Percentiles rank a stretch among this genome's conserved stretches.
Conservation (phyloP, 1,284 basidiomycete genomes). For the Meira nashicola region DNA sequence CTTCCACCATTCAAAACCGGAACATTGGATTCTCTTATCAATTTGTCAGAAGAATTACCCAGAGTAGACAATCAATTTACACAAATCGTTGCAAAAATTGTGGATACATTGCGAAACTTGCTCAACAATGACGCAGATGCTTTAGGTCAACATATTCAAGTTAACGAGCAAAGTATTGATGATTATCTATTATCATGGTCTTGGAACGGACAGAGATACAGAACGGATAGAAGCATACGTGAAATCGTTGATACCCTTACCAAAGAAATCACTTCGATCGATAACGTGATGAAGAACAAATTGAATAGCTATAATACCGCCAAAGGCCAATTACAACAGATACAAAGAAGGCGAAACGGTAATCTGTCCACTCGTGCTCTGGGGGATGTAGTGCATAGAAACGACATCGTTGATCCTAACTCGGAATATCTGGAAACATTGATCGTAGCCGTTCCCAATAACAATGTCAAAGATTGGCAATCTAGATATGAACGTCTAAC, state of each 20-base stretch:
- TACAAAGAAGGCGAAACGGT: conserved; percentile 90
- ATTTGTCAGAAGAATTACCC: conserved; percentile 83
- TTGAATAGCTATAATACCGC: conserved; percentile 86
- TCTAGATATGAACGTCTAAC: conserved; percentile 81
- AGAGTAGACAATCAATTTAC: conserved; percentile 89
- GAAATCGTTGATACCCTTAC: conserved; percentile 76
- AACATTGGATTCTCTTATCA: conserved; percentile 82
- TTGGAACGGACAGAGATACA: conserved; percentile 86
- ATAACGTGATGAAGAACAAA: conserved; percentile 63
- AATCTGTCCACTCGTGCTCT: conserved; percentile 86
- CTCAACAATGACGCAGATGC: conserved; percentile 81
- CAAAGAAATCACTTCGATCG: conserved; percentile 58
- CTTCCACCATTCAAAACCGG: conserved; percentile 67
- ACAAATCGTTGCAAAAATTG: conserved; percentile 78
- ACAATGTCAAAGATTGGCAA: conserved; percentile 80
- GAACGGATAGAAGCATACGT: conserved; percentile 68
- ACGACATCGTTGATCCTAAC: conserved; percentile 70
- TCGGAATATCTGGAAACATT: conserved; percentile 93
- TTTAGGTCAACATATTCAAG: conserved; percentile 73
- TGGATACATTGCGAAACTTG: conserved; percentile 86
- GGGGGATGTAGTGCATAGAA: conserved; percentile 75
- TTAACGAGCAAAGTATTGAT: conserved; percentile 77
- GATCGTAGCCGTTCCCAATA: conserved; percentile 87
- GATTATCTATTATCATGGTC: conserved; percentile 66
- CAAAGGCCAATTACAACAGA: conserved; percentile 84